Percentiles rank a stretch among this genome's conserved stretches.
phyloP scores from a whole-genome alignment of 176 grass and related monocot species.

The Canna indica region DNA sequence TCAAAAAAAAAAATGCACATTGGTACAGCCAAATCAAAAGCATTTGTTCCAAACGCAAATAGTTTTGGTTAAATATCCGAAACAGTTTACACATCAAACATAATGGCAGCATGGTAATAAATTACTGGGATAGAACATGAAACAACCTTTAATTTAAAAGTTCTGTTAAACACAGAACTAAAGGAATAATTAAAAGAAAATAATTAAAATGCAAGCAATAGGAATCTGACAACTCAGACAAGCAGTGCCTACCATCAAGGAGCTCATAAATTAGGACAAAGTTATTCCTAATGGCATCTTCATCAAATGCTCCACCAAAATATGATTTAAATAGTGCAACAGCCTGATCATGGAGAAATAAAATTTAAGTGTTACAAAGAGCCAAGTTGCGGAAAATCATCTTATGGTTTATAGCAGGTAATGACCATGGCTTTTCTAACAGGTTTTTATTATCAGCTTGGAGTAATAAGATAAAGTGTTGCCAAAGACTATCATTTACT shows the following conservation, averaged over 20 bases:
- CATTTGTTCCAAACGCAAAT: no score
- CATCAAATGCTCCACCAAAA: conserved; percentile 91
- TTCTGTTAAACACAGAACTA: not conserved
- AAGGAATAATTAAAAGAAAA: not conserved
- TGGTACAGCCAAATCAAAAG: no score
- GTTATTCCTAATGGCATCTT: conserved; percentile 99
- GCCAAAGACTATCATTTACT: no score
- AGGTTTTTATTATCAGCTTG: not conserved
- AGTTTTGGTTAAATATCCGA: no score
- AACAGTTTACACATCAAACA: no score
- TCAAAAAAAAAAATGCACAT: not conserved
- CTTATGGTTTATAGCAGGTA: not conserved
- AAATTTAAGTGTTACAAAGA: not conserved
- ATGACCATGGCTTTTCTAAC: not conserved
- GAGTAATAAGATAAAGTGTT: not conserved
- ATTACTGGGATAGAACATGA: not conserved
- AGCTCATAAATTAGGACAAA: conserved; percentile 99
- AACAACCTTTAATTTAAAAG: not conserved
- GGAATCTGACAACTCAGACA: not conserved
- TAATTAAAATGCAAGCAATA: not conserved
- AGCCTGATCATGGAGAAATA: conserved; percentile 48
- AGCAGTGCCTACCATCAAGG: conserved; percentile 79
- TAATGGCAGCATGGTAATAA: not conserved
- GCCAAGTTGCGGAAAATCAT: not conserved
- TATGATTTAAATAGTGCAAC: conserved; percentile 96